Percentiles rank a stretch among this genome's conserved stretches.
These are phyloP conservation scores for Climacium dendroides DNA, from an alignment of 225 moss, liverwort and hornwort genomes.

Conservation along the genomic window DNA sequence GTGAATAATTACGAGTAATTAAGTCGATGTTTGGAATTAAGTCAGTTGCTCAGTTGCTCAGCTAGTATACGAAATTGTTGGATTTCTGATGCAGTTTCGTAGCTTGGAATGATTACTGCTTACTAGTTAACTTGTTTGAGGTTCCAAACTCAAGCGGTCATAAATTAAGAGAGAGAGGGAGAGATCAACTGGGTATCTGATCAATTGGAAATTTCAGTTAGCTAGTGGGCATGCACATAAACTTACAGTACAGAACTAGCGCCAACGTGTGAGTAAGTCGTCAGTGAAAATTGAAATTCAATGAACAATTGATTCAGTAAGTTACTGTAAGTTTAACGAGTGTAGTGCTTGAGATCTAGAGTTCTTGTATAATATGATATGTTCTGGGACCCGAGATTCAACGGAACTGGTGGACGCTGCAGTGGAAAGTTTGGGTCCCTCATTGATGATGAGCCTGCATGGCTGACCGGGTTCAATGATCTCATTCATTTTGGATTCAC, in stretches of 20 bases:
- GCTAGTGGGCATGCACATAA: not conserved
- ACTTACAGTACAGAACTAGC: too few species aligned
- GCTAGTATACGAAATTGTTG: not conserved
- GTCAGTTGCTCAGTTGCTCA: too few species aligned
- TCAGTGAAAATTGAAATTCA: not conserved
- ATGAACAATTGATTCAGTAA: not conserved
- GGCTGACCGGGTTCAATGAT: not conserved
- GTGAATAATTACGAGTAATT: not conserved
- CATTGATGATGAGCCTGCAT: conserved; percentile 1
- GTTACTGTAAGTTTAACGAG: too few species aligned
- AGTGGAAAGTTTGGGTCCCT: not conserved
- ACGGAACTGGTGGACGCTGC: not conserved
- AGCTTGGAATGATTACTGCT: not conserved
- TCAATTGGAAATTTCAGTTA: not conserved
- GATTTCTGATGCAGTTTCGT: not conserved
- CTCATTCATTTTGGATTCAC: not conserved
- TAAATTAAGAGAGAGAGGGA: not conserved
- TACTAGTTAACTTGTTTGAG: not conserved
- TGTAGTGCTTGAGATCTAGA: not conserved
- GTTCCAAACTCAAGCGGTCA: too few species aligned
- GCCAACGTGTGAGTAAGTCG: not conserved
- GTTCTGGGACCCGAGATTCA: not conserved
- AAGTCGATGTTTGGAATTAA: not conserved
- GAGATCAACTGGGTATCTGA: not conserved
- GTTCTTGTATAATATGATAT: too few species aligned